Base-by-base conservation (phyloP, 2,329 filamentous ascomycete genomes). In the Mycogone perniciosa region DNA sequence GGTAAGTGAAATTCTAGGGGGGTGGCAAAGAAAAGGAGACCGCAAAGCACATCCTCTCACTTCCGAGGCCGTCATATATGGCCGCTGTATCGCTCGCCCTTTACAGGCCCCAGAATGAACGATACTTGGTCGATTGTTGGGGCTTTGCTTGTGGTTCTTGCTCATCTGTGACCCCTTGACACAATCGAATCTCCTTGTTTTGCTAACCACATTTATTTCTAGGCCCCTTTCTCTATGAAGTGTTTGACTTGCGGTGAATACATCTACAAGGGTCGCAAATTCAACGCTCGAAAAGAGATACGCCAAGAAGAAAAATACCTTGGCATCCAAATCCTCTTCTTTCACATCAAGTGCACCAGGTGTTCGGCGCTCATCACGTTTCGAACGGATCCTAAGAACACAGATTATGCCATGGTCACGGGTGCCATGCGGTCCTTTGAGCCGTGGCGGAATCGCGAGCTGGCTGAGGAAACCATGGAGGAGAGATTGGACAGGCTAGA, bases 391-490 rank as follows among this genome's bases (percentile, higher is more conserved):
- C 93, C 93, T 0, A 95, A 95, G 68, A 91, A 91, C 63, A 89
- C 90, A 77, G 92, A 97, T 66, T 99, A 96, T 65, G 81, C 70
- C 81, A 76, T 79, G 64, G 80, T 95, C 67, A 78, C 79, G 45
- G 92, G 93, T 11, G 93, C 92, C 5, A 89, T 92, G 70, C 80
- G 93, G 41, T 97, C 96, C 67, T 93, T 93, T 56, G 93, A 99
- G 68, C 86, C 88, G 0, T 99, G 93, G 93, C 76, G 89, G 29
- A 73, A 80, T 51, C 71, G 73, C 7, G 67, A 66, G 27, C 77
- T 85, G 46, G 77, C 80, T 27, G 80, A 83, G 53, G 92, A 96
- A 72, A 92, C 88, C 2, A 87, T 95, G 58, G 89, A 97, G 65
- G 82, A 96, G 72, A 77, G 88, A 39, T 74, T 97, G 6, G 89